phyloP scores from a whole-genome alignment of 768 basidiomycete species.

The Rhizopogon vesiculosus region DNA sequence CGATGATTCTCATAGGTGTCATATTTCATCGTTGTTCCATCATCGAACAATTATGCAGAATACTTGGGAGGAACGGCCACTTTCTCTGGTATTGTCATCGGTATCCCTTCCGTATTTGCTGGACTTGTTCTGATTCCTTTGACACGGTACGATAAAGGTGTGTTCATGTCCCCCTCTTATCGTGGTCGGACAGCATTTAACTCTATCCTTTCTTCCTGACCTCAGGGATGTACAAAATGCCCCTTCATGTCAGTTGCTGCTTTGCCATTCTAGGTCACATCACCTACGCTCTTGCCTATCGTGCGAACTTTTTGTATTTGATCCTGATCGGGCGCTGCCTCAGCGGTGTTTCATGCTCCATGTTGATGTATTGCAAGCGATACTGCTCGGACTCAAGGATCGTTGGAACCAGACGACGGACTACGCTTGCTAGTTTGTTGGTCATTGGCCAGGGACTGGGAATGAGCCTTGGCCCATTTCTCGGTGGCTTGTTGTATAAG shows the following conservation, averaged over 20 bases:
- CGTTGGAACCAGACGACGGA: slow-evolving; percentile 58
- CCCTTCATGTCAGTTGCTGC: slow-evolving; percentile 52
- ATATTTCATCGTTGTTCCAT: slow-evolving; percentile 68
- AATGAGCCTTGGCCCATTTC: slow-evolving; percentile 58
- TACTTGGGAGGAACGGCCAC: slow-evolving; percentile 68
- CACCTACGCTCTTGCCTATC: slow-evolving; percentile 59
- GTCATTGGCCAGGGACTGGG: slow-evolving; percentile 61
- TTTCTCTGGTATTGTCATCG: slow-evolving; percentile 63
- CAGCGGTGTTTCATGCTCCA: slow-evolving; percentile 53
- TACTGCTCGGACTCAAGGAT: slow-evolving; percentile 66
- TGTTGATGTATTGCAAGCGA: slow-evolving; percentile 65
- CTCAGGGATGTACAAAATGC: slow-evolving; percentile 49
- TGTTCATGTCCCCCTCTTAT: background rate
- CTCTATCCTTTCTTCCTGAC: background rate
- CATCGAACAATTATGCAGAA: slow-evolving; percentile 58
- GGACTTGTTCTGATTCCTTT: slow-evolving; percentile 55
- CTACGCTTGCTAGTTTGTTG: slow-evolving; percentile 57
- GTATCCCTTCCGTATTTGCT: slow-evolving; percentile 61
- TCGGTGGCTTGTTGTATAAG: slow-evolving; percentile 58
- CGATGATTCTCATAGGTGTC: slow-evolving; percentile 38
- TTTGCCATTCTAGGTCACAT: slow-evolving; percentile 52
- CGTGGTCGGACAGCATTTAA: background rate
- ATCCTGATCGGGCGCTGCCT: slow-evolving; percentile 70
- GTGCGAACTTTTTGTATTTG: slow-evolving; percentile 55
- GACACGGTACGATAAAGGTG: slow-evolving; percentile 52